phyloP scores from a whole-genome alignment of 1,139 yeast species.

The Protomyces inouyei region DNA sequence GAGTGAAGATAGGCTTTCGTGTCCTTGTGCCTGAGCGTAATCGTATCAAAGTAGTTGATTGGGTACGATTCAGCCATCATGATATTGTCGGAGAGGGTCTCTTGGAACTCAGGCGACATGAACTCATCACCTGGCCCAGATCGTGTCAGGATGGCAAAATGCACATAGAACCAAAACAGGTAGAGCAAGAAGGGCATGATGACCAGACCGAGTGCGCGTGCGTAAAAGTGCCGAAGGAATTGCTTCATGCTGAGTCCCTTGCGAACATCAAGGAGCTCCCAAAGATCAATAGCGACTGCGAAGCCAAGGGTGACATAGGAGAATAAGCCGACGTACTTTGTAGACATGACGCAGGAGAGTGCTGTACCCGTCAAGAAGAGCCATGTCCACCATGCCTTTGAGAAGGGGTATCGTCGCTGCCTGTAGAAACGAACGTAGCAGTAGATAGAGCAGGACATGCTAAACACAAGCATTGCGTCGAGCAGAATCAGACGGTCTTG shows the following conservation, averaged over 20 bases:
- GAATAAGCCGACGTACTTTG: slow-evolving; percentile 92
- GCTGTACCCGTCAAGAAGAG: slow-evolving; percentile 73
- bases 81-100: slow-evolving; percentile 77
- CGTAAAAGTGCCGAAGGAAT: slow-evolving; percentile 64
- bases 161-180: slow-evolving; percentile 89
- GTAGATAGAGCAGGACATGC: slow-evolving; percentile 74
- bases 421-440: slow-evolving; percentile 76
- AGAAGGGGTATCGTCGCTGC: slow-evolving; percentile 61
- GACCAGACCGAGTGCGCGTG: slow-evolving; percentile 68
- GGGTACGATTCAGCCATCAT: slow-evolving; percentile 65
- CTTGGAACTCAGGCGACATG: slow-evolving; percentile 92
- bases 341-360: slow-evolving; percentile 79
- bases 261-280: slow-evolving; percentile 72
- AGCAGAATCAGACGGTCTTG: slow-evolving; percentile 86
- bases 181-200: slow-evolving; percentile 77
- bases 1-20: slow-evolving; percentile 79
- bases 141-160: slow-evolving; percentile 68
- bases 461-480: slow-evolving; percentile 80
- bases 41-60: slow-evolving; percentile 66
- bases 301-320: slow-evolving; percentile 81
- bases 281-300: slow-evolving; percentile 79
- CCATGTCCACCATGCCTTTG: slow-evolving; percentile 83
- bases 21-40: slow-evolving; percentile 72
- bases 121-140: slow-evolving; percentile 96
- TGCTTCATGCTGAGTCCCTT: slow-evolving; percentile 60